These are phyloP conservation scores for Solanum dulcamara DNA, from an alignment of 257 asterid species.

Conservation along the genomic window DNA sequence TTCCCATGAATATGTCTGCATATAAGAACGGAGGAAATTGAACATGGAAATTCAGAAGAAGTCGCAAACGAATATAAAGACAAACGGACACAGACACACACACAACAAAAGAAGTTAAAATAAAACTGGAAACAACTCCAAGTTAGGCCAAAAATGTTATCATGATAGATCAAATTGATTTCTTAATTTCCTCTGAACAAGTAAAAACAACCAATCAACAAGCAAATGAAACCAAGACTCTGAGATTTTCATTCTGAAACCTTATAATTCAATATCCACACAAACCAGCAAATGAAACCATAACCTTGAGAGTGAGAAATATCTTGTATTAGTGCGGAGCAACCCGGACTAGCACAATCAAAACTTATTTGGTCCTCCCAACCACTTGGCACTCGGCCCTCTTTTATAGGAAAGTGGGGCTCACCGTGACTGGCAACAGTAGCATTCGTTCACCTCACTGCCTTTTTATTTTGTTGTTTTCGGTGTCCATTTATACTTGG, in stretches of 20 bases:
- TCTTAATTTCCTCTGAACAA: neutral
- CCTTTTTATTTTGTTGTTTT: neutral
- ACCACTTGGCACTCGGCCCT: neutral
- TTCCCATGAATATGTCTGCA: conserved; percentile 92
- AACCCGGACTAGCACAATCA: neutral
- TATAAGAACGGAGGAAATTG: neutral
- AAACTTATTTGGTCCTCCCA: neutral
- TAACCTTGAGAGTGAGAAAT: neutral
- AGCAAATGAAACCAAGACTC: neutral
- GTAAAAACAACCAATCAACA: neutral
- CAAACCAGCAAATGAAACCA: neutral
- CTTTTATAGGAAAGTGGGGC: neutral
- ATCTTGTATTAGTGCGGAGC: neutral
- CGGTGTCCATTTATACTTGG: neutral
- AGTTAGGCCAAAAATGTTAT: neutral
- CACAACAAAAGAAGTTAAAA: neutral
- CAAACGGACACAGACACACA: neutral
- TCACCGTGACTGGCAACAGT: neutral
- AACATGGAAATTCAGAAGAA: neutral
- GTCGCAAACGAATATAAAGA: neutral
- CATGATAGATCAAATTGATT: neutral
- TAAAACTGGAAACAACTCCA: neutral
- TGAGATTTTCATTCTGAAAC: neutral
- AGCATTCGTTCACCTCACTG: neutral
- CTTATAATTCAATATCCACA: neutral